Conservation (phyloP, 2,329 filamentous ascomycete genomes). For the Venturia pyrina region DNA sequence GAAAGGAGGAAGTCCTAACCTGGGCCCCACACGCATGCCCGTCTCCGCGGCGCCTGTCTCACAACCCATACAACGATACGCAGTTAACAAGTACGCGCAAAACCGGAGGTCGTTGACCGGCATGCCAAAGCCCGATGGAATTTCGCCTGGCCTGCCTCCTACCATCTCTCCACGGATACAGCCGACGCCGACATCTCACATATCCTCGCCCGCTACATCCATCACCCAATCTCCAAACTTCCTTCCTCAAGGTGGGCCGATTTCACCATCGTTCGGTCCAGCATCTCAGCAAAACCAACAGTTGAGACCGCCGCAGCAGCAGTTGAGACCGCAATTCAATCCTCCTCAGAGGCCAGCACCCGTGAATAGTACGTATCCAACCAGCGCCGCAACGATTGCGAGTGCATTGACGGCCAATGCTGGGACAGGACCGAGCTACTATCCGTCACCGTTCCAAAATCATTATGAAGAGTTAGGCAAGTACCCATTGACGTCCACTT, state of each 20-base stretch:
- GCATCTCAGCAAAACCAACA: slow-evolving; percentile 42
- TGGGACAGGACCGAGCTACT: slow-evolving; percentile 42
- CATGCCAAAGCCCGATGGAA: slow-evolving; percentile 59
- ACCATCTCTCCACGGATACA: slow-evolving; percentile 59
- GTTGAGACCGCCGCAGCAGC: slow-evolving; percentile 11
- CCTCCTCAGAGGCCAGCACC: slow-evolving; percentile 9
- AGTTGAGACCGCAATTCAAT: slow-evolving; percentile 8
- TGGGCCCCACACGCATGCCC: slow-evolving; percentile 47
- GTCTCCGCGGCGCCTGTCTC: slow-evolving; percentile 17
- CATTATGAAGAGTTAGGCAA: slow-evolving; percentile 95
- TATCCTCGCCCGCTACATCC: slow-evolving; percentile 52
- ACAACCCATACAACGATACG: slow-evolving; percentile 13
- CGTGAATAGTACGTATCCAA: slow-evolving; percentile 3
- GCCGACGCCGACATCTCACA: slow-evolving; percentile 73
- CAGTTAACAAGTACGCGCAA: slow-evolving; percentile 28
- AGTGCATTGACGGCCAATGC: slow-evolving; percentile 1
- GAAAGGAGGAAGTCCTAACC: slow-evolving; percentile 79
- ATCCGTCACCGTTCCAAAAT: slow-evolving; percentile 80
- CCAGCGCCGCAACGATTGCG: slow-evolving; percentile 6
- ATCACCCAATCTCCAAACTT: slow-evolving; percentile 52
- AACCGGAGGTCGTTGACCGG: slow-evolving; percentile 61
- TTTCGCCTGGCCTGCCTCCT: slow-evolving; percentile 31
- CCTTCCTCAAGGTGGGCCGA: slow-evolving; percentile 49
- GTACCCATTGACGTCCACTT: slow-evolving; percentile 40
- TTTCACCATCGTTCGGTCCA: slow-evolving; percentile 49